Conservation (phyloP, 257 asterid species). For the Galeopsis tetrahit region DNA sequence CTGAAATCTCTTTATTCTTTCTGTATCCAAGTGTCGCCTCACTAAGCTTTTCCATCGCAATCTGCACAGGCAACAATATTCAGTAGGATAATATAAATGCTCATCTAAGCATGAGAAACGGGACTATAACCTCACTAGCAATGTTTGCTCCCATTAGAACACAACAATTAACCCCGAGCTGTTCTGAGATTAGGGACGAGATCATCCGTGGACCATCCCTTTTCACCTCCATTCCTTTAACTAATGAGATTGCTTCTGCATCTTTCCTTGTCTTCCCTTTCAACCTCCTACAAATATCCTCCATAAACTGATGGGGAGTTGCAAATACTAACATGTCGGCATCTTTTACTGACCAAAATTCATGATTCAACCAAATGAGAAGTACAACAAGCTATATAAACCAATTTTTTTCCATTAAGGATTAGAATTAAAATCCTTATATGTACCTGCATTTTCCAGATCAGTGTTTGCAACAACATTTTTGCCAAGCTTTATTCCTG, state of each 20-base stretch:
- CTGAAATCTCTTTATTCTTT: constrained; percentile 62
- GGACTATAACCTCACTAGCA: constrained; percentile 71
- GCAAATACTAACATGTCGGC: constrained; percentile 86
- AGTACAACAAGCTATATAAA: neutral
- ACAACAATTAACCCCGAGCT: constrained; percentile 69
- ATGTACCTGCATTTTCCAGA: constrained; percentile 77
- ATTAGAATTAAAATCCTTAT: neutral
- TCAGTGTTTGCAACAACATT: constrained; percentile 81
- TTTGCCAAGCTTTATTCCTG: constrained; percentile 79
- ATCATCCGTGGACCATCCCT: constrained; percentile 88
- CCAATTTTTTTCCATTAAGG: neutral
- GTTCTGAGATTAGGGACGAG: constrained; percentile 68
- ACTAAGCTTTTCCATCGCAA: constrained; percentile 81
- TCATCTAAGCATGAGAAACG: neutral
- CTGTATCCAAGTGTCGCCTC: constrained; percentile 89
- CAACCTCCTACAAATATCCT: constrained; percentile 70
- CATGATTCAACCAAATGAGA: constrained; percentile 5
- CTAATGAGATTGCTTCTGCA: constrained; percentile 75
- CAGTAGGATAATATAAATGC: too few relatives aligned
- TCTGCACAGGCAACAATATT: constrained; percentile 44
- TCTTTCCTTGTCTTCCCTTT: constrained; percentile 63
- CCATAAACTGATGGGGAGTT: constrained; percentile 90
- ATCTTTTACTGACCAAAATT: constrained; percentile 62
- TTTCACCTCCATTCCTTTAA: constrained; percentile 89
- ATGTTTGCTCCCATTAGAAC: constrained; percentile 93